phyloP scores from a whole-genome alignment of 768 basidiomycete genomes.

The Serpula lacrymans region DNA sequence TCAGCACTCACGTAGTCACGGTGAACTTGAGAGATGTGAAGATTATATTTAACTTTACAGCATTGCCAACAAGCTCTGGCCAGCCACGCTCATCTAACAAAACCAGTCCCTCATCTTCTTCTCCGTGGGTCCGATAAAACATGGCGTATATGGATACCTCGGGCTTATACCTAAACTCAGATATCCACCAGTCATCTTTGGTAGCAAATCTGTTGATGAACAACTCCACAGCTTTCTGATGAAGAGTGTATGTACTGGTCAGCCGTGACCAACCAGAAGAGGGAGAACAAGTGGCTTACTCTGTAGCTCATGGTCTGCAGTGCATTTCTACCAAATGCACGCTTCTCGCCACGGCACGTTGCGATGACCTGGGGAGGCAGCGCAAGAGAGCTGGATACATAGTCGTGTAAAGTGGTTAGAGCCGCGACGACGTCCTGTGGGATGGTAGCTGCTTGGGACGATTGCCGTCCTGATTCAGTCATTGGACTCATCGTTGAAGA shows the following conservation, averaged over 20 bases:
- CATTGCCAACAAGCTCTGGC: slow-evolving; percentile 30
- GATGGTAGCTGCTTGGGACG: slow-evolving; percentile 18
- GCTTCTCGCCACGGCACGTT: slow-evolving; percentile 26
- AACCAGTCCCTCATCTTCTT: slow-evolving; percentile 31
- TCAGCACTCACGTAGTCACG: slow-evolving; percentile 27
- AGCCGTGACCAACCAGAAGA: too few relatives aligned
- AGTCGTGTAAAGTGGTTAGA: slow-evolving; percentile 25
- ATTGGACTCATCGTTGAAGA: neutral
- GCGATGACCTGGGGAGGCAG: slow-evolving; percentile 31
- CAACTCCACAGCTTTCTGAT: slow-evolving; percentile 26
- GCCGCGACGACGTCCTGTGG: slow-evolving; percentile 27
- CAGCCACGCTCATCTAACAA: slow-evolving; percentile 28
- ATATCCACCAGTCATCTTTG: slow-evolving; percentile 35
- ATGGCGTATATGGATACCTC: slow-evolving; percentile 32
- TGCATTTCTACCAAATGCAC: slow-evolving; percentile 27
- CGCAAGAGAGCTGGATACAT: slow-evolving; percentile 22
- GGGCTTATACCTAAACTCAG: slow-evolving; percentile 28
- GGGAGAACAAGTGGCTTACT: slow-evolving; percentile 16
- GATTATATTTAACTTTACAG: slow-evolving; percentile 26
- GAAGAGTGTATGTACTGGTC: slow-evolving; percentile 4
- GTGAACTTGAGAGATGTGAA: slow-evolving; percentile 33
- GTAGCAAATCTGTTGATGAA: slow-evolving; percentile 32
- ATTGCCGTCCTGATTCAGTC: slow-evolving; percentile 13
- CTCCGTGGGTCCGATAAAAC: slow-evolving; percentile 29
- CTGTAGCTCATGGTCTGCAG: slow-evolving; percentile 31